Conservation (phyloP, 176 grass and related monocot species). For the Carex myosuroides region DNA sequence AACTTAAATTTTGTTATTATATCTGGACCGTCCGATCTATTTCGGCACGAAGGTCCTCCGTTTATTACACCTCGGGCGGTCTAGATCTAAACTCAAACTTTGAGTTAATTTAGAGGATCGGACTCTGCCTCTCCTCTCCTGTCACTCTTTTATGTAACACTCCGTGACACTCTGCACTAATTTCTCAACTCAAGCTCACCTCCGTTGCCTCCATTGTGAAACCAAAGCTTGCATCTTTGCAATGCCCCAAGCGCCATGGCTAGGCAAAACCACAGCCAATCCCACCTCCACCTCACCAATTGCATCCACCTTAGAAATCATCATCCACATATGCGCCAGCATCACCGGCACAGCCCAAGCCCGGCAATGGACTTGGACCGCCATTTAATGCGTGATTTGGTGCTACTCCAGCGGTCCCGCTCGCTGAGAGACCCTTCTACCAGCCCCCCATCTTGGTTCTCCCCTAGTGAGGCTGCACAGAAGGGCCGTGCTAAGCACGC, state of each 20-base stretch:
- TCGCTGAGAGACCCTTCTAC: conserved; percentile 86
- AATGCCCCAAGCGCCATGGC: conserved; percentile 8
- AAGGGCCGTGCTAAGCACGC: conserved; percentile 17
- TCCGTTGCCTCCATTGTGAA: neutral
- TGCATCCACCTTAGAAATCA: conserved; percentile 83
- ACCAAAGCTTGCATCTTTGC: conserved; percentile 33
- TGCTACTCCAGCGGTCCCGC: conserved; percentile 67
- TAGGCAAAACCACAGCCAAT: conserved; percentile 39
- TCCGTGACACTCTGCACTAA: neutral
- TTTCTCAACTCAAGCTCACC: neutral
- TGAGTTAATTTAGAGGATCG: too few relatives aligned
- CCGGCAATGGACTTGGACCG: conserved; percentile 33
- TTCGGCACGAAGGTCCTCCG: too few relatives aligned
- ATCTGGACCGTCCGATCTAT: too few relatives aligned
- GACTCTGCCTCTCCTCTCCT: neutral
- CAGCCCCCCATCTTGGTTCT: conserved; percentile 64
- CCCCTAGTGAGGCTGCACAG: conserved; percentile 52
- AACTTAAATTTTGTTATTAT: too few relatives aligned
- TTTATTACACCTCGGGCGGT: too few relatives aligned
- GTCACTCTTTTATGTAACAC: neutral
- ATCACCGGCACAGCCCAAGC: conserved; percentile 39
- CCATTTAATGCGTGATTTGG: conserved; percentile 75
- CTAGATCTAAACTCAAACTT: too few relatives aligned
- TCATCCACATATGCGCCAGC: conserved; percentile 35
- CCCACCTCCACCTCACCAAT: conserved; percentile 80